Evolutionary conservation across 2,329 filamentous ascomycete genomes (phyloP).

Genomic region (Sphaerulina vaccinii): DNA sequence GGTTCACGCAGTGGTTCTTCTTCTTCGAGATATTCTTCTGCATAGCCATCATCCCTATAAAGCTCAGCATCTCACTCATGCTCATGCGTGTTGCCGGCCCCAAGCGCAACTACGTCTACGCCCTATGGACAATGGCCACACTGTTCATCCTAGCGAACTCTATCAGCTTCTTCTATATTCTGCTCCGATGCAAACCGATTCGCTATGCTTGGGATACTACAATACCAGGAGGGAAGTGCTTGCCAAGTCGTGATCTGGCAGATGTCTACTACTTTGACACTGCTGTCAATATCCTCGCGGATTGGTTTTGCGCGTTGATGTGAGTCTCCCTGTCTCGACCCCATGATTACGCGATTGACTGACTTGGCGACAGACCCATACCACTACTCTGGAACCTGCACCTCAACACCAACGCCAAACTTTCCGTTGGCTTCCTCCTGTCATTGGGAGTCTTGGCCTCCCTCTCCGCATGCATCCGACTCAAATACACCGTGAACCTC

Average conservation of each 20-base stretch:
- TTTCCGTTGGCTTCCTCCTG: slow-evolving; percentile 41
- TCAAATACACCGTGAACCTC: slow-evolving; percentile 40
- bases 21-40: slow-evolving; percentile 42
- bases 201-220: slow-evolving; percentile 34
- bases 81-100: slow-evolving; percentile 38
- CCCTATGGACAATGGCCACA: slow-evolving; percentile 33
- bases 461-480: slow-evolving; percentile 37
- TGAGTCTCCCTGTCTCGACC: slow-evolving; percentile 14
- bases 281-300: slow-evolving; percentile 40
- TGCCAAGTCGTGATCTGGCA: slow-evolving; percentile 30
- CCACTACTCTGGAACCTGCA: slow-evolving; percentile 46
- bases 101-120: slow-evolving; percentile 30
- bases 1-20: slow-evolving; percentile 37
- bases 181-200: slow-evolving; percentile 40
- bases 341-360: neutral
- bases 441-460: slow-evolving; percentile 39
- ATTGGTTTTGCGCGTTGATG: slow-evolving; percentile 40
- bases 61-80: slow-evolving; percentile 41
- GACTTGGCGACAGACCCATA: slow-evolving; percentile 34
- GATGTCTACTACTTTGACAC: slow-evolving; percentile 40
- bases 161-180: slow-evolving; percentile 39
- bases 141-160: slow-evolving; percentile 47
- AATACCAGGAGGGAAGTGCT: slow-evolving; percentile 32
- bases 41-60: slow-evolving; percentile 39
- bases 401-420: slow-evolving; percentile 43